Conservation (phyloP, 2,329 filamentous ascomycete species). For the Ophiostoma populinum region DNA sequence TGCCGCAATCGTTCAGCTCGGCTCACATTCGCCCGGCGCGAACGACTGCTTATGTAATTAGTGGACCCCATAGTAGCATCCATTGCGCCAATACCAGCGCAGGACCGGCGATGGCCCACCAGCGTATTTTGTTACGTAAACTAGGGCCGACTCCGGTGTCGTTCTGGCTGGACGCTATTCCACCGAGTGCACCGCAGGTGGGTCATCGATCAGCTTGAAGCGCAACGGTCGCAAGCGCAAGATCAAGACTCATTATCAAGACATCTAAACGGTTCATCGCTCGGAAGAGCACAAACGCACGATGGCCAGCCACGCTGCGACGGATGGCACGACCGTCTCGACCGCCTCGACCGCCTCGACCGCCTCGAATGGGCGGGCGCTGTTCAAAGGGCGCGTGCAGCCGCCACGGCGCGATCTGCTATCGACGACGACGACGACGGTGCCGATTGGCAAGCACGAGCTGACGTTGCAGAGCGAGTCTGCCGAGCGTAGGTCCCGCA, state of each 20-base stretch:
- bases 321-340: too few species aligned
- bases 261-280: neutral
- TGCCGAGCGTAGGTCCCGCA: neutral
- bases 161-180: neutral
- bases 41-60: too few species aligned
- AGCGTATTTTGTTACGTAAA: neutral
- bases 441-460: slow-evolving; percentile 1
- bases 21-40: too few species aligned
- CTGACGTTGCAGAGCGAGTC: slow-evolving; percentile 4
- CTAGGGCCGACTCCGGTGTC: slow-evolving; percentile 1
- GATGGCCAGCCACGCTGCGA: too few species aligned
- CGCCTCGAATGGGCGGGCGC: slow-evolving; percentile 1
- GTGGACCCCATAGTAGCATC: too few species aligned
- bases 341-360: too few species aligned
- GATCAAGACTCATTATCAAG: slow-evolving; percentile 2
- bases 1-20: too few species aligned
- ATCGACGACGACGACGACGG: slow-evolving; percentile 4
- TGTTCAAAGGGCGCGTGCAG: slow-evolving; percentile 9
- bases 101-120: too few species aligned
- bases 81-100: too few species aligned
- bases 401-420: slow-evolving; percentile 4
- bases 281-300: neutral
- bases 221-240: too few species aligned
- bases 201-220: neutral
- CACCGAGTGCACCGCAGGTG: slow-evolving; percentile 1